Evolutionary conservation across 768 basidiomycete species (phyloP).

Genomic region (Leccinum arenicola): DNA sequence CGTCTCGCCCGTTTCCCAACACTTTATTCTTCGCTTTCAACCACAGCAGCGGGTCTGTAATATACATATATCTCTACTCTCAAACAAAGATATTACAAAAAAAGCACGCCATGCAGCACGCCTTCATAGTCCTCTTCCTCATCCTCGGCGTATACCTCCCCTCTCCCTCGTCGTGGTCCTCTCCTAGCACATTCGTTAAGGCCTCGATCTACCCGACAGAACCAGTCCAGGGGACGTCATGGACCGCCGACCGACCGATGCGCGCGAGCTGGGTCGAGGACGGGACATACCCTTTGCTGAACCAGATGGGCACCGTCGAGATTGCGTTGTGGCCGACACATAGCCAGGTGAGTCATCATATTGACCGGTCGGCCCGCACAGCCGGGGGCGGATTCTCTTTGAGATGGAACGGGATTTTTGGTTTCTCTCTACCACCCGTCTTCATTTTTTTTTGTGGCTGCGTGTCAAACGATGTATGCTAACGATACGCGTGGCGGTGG

Average conservation of each 20-base stretch:
- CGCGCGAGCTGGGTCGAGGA: slow-evolving; percentile 53
- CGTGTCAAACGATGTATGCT: neutral
- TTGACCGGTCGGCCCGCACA: too few relatives aligned
- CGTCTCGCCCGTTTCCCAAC: neutral
- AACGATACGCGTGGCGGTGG: neutral
- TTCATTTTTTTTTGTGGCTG: neutral
- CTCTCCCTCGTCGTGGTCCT: neutral
- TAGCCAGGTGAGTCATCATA: neutral
- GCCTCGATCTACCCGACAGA: slow-evolving; percentile 50
- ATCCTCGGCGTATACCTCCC: slow-evolving; percentile 9
- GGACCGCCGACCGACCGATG: slow-evolving; percentile 41
- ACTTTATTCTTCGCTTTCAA: slow-evolving; percentile 3
- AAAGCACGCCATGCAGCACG: slow-evolving; percentile 10
- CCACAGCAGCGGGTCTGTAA: slow-evolving; percentile 30
- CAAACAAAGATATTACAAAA: neutral
- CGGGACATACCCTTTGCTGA: slow-evolving; percentile 36
- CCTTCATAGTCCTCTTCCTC: neutral
- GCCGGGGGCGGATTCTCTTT: neutral
- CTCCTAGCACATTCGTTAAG: slow-evolving; percentile 3
- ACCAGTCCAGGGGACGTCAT: slow-evolving; percentile 45
- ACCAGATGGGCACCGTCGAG: slow-evolving; percentile 39
- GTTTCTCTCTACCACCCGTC: neutral
- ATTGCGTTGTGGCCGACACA: slow-evolving; percentile 45
- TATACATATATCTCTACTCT: neutral
- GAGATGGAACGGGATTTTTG: neutral